Conservation (phyloP, 2,329 filamentous ascomycete genomes). For the Albophoma yamanashiensis region DNA sequence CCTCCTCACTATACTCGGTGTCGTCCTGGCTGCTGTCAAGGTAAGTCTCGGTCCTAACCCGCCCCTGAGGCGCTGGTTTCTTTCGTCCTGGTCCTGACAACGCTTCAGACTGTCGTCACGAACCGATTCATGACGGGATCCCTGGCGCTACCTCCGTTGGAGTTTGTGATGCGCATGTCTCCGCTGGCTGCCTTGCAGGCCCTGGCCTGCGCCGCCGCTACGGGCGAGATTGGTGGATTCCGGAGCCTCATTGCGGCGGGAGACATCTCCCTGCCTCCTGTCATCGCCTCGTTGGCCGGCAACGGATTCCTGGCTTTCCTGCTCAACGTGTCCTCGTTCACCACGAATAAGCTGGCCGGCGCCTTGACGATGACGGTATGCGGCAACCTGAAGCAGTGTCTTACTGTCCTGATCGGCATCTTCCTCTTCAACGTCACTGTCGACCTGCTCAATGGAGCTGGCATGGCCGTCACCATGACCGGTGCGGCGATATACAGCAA, state of each 20-base stretch:
- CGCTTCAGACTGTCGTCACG: conserved; percentile 42
- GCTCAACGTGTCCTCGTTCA: conserved; percentile 46
- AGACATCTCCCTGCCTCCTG: conserved; percentile 22
- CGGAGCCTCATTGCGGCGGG: conserved; percentile 21
- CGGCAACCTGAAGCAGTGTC: conserved; percentile 47
- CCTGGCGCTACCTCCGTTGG: conserved; percentile 44
- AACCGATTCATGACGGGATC: conserved; percentile 55
- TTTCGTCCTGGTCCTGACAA: conserved; percentile 5
- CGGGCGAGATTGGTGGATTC: conserved; percentile 39
- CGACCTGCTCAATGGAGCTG: conserved; percentile 41
- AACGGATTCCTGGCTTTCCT: conserved; percentile 45
- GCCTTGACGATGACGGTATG: conserved; percentile 50
- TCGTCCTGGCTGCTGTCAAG: conserved; percentile 45
- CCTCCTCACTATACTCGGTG: conserved; percentile 41
- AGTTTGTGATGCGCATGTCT: conserved; percentile 52
- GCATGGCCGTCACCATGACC: conserved; percentile 42
- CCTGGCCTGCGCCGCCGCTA: conserved; percentile 36
- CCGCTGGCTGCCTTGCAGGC: conserved; percentile 48
- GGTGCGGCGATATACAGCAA: conserved; percentile 49
- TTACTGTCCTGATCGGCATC: conserved; percentile 44
- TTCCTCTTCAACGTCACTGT: conserved; percentile 40
- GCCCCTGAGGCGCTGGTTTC: not conserved
- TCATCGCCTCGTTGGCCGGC: conserved; percentile 31
- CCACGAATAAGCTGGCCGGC: conserved; percentile 46
- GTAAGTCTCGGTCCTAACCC: conserved; percentile 13